Conservation (phyloP, 1,284 basidiomycete species). For the Porodaedalea pini region DNA sequence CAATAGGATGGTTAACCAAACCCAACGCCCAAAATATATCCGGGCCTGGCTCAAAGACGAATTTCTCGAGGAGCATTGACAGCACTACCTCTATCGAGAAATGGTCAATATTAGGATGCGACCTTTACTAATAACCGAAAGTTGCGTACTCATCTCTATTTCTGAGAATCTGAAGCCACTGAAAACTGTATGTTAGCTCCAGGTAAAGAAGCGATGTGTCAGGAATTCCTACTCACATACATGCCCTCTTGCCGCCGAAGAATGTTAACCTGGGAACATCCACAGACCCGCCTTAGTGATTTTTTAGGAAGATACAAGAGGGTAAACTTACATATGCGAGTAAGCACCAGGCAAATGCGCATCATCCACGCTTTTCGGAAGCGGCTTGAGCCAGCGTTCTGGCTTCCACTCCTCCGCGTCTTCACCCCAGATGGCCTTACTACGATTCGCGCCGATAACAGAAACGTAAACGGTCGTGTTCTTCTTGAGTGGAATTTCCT, state of each 20-base stretch:
- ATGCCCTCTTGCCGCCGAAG: constrained; percentile 18
- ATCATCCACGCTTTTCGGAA: constrained; percentile 7
- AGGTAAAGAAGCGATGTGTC: too few relatives aligned
- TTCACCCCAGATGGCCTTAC: constrained; percentile 22
- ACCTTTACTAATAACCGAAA: too few relatives aligned
- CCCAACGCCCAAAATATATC: constrained; percentile 11
- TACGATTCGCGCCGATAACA: constrained; percentile 23
- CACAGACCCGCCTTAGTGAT: neutral
- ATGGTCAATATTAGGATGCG: too few relatives aligned
- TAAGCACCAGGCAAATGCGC: constrained; percentile 25
- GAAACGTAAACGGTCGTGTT: too few relatives aligned
- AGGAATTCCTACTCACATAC: constrained; percentile 23
- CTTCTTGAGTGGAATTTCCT: constrained; percentile 19
- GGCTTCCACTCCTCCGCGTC: constrained; percentile 25
- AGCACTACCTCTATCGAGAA: constrained; percentile 18
- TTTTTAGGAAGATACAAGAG: neutral
- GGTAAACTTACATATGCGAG: constrained; percentile 23
- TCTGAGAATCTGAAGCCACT: constrained; percentile 18
- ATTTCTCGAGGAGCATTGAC: constrained; percentile 17
- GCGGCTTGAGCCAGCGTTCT: too few relatives aligned
- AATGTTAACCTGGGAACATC: constrained; percentile 17
- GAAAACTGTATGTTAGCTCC: too few relatives aligned
- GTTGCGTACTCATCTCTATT: constrained; percentile 18
- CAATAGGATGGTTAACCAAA: too few relatives aligned
- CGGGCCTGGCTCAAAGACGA: constrained; percentile 10